These are phyloP conservation scores for Exophiala sideris DNA, from an alignment of 2,329 filamentous ascomycete species.

Conservation along the genomic window DNA sequence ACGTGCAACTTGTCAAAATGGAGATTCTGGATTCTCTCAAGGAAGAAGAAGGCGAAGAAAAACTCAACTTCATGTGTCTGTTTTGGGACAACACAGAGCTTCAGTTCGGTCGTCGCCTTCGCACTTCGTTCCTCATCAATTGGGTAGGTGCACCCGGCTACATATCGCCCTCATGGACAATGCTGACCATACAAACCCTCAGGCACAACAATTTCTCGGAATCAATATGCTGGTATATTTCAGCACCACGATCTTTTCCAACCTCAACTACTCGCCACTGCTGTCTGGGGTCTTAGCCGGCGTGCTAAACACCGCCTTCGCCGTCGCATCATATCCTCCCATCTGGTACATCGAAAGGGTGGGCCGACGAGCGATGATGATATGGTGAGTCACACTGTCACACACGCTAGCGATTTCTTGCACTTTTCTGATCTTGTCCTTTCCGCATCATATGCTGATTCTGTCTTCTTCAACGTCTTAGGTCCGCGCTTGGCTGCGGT, in stretches of 20 bases:
- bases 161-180: conserved; percentile 64
- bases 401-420: conserved; percentile 31
- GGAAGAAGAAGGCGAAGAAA: too few relatives aligned
- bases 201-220: neutral
- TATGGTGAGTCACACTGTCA: conserved; percentile 68
- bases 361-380: conserved; percentile 66
- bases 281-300: conserved; percentile 50
- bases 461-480: too few relatives aligned
- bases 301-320: conserved; percentile 54
- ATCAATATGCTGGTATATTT: conserved; percentile 58
- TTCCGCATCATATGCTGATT: too few relatives aligned
- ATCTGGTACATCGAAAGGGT: conserved; percentile 51
- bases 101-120: conserved; percentile 8
- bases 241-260: conserved; percentile 41
- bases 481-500: too few relatives aligned
- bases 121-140: conserved; percentile 6
- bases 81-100: conserved; percentile 17
- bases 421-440: too few relatives aligned
- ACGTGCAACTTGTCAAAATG: neutral
- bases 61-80: conserved; percentile 57
- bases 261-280: conserved; percentile 39
- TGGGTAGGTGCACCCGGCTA: conserved; percentile 27
- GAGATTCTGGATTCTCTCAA: too few relatives aligned
- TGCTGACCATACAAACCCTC: conserved; percentile 24
- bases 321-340: conserved; percentile 49